phyloP scores from a whole-genome alignment of 768 basidiomycete species.

The Russula griseocarnosa region DNA sequence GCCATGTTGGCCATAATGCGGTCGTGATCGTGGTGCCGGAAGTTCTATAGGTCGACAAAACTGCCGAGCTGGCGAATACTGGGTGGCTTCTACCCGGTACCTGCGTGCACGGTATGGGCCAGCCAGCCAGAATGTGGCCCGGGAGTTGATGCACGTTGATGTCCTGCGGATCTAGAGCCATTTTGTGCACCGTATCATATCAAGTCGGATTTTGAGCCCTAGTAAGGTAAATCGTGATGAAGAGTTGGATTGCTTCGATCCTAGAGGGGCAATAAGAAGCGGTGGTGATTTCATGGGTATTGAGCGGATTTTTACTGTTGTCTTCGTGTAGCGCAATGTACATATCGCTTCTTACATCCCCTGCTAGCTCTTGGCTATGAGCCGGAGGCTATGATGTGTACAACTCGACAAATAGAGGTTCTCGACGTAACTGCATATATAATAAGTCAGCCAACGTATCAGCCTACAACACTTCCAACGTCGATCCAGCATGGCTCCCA shows the following conservation, averaged over 20 bases:
- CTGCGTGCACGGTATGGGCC: too few relatives aligned
- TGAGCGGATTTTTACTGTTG: not conserved
- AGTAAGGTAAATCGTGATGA: too few relatives aligned
- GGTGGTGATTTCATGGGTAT: not conserved
- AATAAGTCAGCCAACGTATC: not conserved
- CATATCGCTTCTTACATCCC: not conserved
- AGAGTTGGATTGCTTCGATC: not conserved
- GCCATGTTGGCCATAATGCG: too few relatives aligned
- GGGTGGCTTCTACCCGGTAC: too few relatives aligned
- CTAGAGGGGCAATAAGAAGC: not conserved
- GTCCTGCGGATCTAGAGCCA: too few relatives aligned
- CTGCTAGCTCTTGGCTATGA: not conserved
- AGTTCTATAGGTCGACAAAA: too few relatives aligned
- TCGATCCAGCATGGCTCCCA: not conserved
- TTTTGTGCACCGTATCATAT: too few relatives aligned
- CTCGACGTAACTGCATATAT: not conserved
- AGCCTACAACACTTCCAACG: not conserved
- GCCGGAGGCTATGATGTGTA: not conserved
- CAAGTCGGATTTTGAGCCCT: too few relatives aligned
- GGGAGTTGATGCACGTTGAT: too few relatives aligned
- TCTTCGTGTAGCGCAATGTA: not conserved
- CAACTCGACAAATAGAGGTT: not conserved
- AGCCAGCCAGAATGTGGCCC: too few relatives aligned
- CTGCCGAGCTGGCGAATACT: too few relatives aligned
- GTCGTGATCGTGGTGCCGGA: too few relatives aligned